Evolutionary conservation across 257 asterid species (phyloP).

Genomic region (Fraxinus excelsior): DNA sequence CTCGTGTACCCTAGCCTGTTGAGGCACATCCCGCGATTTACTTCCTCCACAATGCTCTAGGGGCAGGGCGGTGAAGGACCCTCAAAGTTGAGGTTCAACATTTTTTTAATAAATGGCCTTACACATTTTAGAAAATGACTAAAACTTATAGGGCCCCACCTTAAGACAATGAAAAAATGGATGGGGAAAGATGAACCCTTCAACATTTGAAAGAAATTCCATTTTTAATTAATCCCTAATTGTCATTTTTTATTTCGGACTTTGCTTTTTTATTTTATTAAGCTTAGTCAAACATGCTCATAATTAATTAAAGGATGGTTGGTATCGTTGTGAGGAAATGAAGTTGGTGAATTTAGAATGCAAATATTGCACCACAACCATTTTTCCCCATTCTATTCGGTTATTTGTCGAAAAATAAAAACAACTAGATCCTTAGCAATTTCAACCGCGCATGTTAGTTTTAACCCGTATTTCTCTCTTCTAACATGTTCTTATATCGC

Average conservation of each 20-base stretch:
- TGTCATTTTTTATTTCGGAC: constrained; percentile 1
- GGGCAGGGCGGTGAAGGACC: no score
- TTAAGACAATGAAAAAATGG: neutral
- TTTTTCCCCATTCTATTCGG: no score
- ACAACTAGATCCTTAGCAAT: no score
- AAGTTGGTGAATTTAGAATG: neutral
- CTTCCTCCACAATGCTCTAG: no score
- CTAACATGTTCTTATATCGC: no score
- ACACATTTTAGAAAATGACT: neutral
- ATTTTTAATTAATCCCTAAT: neutral
- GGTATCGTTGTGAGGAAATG: neutral
- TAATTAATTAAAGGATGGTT: neutral
- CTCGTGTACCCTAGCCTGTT: no score
- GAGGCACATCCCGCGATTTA: no score
- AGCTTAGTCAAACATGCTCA: neutral
- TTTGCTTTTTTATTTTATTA: neutral
- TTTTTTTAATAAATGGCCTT: no score
- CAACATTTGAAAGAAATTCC: constrained; percentile 6
- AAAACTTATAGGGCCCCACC: neutral
- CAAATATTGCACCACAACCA: neutral
- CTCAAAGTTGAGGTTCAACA: no score
- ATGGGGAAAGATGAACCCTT: neutral
- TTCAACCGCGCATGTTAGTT: no score
- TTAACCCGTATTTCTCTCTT: no score
- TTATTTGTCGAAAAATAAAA: no score